phyloP scores from a whole-genome alignment of 495 filamentous ascomycete species.

The Talaromyces nanjingensis region DNA sequence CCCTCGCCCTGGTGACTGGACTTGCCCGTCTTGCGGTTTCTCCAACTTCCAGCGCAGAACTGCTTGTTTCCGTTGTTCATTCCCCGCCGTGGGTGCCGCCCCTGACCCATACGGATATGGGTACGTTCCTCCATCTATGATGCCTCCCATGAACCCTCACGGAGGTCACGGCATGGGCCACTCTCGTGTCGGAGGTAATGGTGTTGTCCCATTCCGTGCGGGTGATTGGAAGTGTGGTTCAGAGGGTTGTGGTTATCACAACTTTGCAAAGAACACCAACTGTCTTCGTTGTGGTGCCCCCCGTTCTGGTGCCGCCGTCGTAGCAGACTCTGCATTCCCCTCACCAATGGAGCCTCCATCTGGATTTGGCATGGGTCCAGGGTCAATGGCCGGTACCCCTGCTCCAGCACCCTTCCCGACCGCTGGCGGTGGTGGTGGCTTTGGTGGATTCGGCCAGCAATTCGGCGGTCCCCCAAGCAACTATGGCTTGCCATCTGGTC shows the following conservation, averaged over 20 bases:
- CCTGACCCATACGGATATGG: conserved; percentile 73
- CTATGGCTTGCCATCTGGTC: conserved; percentile 83
- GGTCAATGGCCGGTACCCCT: conserved; percentile 78
- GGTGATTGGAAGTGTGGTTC: conserved; percentile 99
- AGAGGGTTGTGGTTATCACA: conserved; percentile 97
- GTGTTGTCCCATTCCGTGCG: conserved; percentile 92
- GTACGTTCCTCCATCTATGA: conserved; percentile 73
- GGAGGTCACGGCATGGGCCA: conserved; percentile 69
- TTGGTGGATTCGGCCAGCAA: conserved; percentile 74
- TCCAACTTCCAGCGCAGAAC: conserved; percentile 94
- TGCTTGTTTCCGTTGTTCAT: conserved; percentile 97
- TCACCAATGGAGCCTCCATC: conserved; percentile 84
- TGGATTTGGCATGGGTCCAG: conserved; percentile 67
- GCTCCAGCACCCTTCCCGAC: conserved; percentile 76
- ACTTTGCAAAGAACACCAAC: conserved; percentile 98
- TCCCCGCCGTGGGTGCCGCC: conserved; percentile 78
- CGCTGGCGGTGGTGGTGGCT: conserved; percentile 59
- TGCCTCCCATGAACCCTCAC: conserved; percentile 75
- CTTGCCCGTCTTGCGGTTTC: conserved; percentile 82
- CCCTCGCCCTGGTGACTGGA: conserved; percentile 96
- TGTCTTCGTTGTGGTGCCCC: conserved; percentile 94
- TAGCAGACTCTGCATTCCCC: conserved; percentile 87
- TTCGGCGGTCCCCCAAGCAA: conserved; percentile 84
- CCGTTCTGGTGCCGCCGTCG: conserved; percentile 84
- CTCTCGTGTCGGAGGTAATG: conserved; percentile 62